Evolutionary conservation across 1,284 basidiomycete genomes (phyloP).

Genomic region (Athelia psychrophila): DNA sequence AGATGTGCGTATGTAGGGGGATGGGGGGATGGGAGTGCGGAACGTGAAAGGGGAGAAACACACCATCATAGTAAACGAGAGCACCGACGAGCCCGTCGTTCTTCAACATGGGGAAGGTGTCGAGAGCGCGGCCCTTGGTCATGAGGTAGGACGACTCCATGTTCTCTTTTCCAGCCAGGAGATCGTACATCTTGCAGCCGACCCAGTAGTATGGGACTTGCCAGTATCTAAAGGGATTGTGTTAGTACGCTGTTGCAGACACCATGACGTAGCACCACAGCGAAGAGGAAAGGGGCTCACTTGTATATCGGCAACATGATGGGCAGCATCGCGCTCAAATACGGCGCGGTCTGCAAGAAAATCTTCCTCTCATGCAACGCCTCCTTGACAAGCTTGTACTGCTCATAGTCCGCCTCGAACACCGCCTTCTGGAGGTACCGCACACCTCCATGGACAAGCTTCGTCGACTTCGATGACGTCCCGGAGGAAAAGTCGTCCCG

Average conservation of each 20-base stretch:
- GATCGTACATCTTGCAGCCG: conserved; percentile 96
- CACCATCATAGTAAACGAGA: conserved; percentile 96
- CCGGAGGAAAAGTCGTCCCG: conserved; percentile 91
- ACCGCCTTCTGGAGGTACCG: conserved; percentile 97
- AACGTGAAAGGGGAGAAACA: neutral
- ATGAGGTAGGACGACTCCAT: conserved; percentile 97
- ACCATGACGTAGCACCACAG: no score
- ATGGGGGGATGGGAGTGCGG: neutral
- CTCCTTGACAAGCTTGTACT: conserved; percentile 95
- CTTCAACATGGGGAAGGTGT: conserved; percentile 97
- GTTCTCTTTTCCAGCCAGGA: conserved; percentile 94
- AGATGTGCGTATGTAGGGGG: no score
- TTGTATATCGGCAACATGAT: conserved; percentile 95
- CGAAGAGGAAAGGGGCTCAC: conserved; percentile 34
- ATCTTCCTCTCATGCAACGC: conserved; percentile 92
- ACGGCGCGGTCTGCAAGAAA: conserved; percentile 95
- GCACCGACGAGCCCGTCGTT: conserved; percentile 91
- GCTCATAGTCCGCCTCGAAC: conserved; percentile 94
- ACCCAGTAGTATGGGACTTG: conserved; percentile 96
- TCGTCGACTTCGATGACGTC: conserved; percentile 96
- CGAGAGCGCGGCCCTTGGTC: conserved; percentile 89
- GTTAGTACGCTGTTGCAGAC: conserved; percentile 5
- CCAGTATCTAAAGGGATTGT: conserved; percentile 72
- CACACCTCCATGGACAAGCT: conserved; percentile 97
- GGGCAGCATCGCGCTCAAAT: conserved; percentile 89